These are phyloP conservation scores for Rhizophagus prolifer DNA, from an alignment of 192 early-diverging fungal genomes.

Conservation along the genomic window DNA sequence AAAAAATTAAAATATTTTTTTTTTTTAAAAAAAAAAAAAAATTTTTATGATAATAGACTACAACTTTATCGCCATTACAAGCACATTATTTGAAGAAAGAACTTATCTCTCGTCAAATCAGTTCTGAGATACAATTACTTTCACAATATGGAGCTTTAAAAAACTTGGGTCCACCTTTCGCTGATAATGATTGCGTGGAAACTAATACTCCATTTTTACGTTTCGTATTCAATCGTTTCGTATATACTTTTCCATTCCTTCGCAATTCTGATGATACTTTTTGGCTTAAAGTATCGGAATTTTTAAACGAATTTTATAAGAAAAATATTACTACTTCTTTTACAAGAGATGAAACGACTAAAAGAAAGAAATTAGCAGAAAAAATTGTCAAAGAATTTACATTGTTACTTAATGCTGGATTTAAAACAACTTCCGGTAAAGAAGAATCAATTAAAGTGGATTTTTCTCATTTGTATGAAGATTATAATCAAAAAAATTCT, in stretches of 20 bases:
- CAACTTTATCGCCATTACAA: constrained; percentile 32
- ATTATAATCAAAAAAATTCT: background rate
- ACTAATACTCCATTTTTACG: constrained; percentile 42
- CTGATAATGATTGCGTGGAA: constrained; percentile 26
- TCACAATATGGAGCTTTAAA: constrained; percentile 19
- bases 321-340: constrained; percentile 36
- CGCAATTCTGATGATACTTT: constrained; percentile 38
- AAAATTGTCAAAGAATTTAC: constrained; percentile 37
- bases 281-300: constrained; percentile 49
- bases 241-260: constrained; percentile 53
- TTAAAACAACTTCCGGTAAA: constrained; percentile 36
- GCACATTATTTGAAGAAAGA: constrained; percentile 57
- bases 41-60: background rate
- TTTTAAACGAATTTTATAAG: constrained; percentile 50
- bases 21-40: background rate
- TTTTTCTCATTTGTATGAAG: constrained; percentile 3
- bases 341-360: constrained; percentile 22
- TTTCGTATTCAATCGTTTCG: constrained; percentile 44
- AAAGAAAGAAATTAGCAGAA: constrained; percentile 35
- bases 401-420: constrained; percentile 33
- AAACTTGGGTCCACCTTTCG: constrained; percentile 35
- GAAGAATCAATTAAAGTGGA: constrained; percentile 26
- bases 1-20: too few relatives aligned
- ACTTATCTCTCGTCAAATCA: constrained; percentile 47
- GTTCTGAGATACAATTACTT: constrained; percentile 43